Evolutionary conservation across 495 filamentous ascomycete genomes (phyloP), one percentile per base, ranked within the genome.

Genomic region (Lophiotrema nucula): DNA sequence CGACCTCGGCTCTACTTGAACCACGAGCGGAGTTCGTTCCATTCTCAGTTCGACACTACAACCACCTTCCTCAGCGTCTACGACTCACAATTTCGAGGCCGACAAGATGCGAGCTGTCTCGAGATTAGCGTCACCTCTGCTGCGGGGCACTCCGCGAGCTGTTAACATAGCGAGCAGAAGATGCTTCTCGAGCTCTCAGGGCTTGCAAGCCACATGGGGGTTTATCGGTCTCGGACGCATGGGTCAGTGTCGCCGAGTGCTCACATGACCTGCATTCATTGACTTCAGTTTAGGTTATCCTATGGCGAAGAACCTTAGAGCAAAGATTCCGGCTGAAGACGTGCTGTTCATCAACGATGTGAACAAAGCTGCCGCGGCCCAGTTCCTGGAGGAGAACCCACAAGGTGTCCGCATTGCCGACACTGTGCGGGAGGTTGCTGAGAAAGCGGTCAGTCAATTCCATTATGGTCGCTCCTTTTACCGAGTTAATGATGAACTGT

Each of bases 231-330:
- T 75, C 28, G 73, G 73, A 10, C 67, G 67, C 42, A 75, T 75
- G 72, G 73, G 73, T 73, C 50, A 53, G 65, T 61, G 16, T 44
- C 12, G 21, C 6, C 23, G 12, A 4, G 5, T 15, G 16, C 19
- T 44, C 26, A 54, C 47, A 49, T 46, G 37, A 58, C 39, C 15
- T 50, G 31, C 2, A 16, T 21, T 8, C n/a, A 27, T 43, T 62
- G 18, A 59, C 47, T 55, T 19, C 37, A 1, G 53, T 38, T 31
- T 69, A 78, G 77, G 77, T 26, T 79, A 72, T 58, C 74, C 76
- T 16, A 81, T 81, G 78, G 78, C 78, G 1, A 74, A 70, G 62
- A 81, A 79, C 57, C 72, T 81, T 0, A 72, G 76, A 35, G 54
- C 62, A 2, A 77, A 77, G 28, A 58, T 79, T 8, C 67, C 65